Percentiles rank a stretch among this genome's conserved stretches.
These are phyloP conservation scores for Epipyxis sp. DNA, from an alignment of 108 stramenopile genomes.

Conservation along the genomic window DNA sequence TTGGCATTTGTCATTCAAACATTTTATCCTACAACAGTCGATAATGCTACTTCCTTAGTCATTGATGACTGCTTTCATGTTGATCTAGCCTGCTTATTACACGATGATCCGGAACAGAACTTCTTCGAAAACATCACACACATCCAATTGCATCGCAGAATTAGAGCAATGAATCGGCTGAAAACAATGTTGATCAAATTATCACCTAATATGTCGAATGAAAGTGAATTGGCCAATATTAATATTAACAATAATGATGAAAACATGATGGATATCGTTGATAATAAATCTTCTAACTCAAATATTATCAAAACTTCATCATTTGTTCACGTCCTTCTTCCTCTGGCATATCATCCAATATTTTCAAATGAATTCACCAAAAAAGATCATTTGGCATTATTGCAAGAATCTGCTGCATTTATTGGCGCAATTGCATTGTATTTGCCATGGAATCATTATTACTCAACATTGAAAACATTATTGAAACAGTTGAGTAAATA, in stretches of 20 bases:
- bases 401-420: constrained; percentile 7
- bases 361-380: constrained; percentile 21
- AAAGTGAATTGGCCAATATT: not conserved
- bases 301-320: constrained; percentile 59
- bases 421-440: constrained; percentile 63
- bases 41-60: not conserved
- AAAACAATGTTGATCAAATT: constrained; percentile 56
- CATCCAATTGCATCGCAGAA: constrained; percentile 88
- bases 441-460: constrained; percentile 80
- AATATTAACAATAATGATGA: not conserved
- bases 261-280: not conserved
- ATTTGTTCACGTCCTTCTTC: constrained; percentile 70
- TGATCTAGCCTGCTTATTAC: not conserved
- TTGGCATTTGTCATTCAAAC: not conserved
- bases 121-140: constrained; percentile 89
- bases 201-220: too few species aligned
- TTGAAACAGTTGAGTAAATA: not conserved
- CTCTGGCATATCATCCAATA: constrained; percentile 73
- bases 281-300: not conserved
- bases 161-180: constrained; percentile 70
- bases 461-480: not conserved
- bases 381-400: not conserved
- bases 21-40: not conserved
- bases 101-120: constrained; percentile 67
- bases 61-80: not conserved